Percentiles rank a stretch among this genome's conserved stretches.
These are phyloP conservation scores for Lecanosticta acicola DNA, from an alignment of 2,329 filamentous ascomycete genomes.

Conservation along the genomic window DNA sequence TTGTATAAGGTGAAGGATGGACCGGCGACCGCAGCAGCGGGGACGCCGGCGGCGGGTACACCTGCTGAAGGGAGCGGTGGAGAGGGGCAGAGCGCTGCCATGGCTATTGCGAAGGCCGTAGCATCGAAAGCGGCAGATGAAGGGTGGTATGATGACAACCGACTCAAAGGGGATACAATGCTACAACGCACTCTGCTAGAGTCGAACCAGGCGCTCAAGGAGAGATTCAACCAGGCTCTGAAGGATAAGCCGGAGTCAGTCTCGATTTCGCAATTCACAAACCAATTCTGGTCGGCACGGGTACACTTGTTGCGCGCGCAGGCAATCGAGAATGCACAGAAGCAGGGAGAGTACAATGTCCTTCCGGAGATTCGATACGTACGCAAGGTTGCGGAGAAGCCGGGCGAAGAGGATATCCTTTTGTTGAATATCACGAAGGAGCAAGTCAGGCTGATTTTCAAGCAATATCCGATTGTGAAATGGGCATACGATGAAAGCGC, in stretches of 20 bases:
- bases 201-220: conserved; percentile 64
- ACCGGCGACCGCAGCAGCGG: conserved; percentile 25
- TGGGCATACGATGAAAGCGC: conserved; percentile 91
- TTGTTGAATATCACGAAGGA: conserved; percentile 83
- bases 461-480: conserved; percentile 84
- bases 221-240: conserved; percentile 81
- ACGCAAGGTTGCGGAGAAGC: conserved; percentile 27
- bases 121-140: conserved; percentile 46
- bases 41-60: conserved; percentile 19
- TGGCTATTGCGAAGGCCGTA: conserved; percentile 71
- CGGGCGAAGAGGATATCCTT: conserved; percentile 62
- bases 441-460: conserved; percentile 88
- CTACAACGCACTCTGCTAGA: conserved; percentile 86
- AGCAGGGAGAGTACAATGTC: conserved; percentile 87
- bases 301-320: conserved; percentile 81
- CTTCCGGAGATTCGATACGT: conserved; percentile 71
- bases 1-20: conserved; percentile 47
- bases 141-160: conserved; percentile 73
- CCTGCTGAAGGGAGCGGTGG: conserved; percentile 14
- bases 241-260: conserved; percentile 79
- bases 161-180: conserved; percentile 69
- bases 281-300: conserved; percentile 91
- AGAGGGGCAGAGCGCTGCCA: conserved; percentile 45
- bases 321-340: conserved; percentile 81
- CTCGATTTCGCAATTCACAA: conserved; percentile 72